Base-by-base conservation (phyloP, 2,329 filamentous ascomycete species). In the Sporothrix dimorphospora region DNA sequence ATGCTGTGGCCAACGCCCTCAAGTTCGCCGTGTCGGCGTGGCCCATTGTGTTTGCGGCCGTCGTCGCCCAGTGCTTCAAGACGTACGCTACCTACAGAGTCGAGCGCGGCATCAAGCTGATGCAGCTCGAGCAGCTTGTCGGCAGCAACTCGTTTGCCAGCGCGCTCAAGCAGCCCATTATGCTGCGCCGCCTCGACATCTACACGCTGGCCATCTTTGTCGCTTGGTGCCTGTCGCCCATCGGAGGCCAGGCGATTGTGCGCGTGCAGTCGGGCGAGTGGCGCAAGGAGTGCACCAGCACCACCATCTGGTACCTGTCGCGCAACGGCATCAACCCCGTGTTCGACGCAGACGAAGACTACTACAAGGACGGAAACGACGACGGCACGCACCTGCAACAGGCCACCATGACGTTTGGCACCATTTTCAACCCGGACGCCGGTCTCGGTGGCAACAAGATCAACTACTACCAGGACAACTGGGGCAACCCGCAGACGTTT, bases 11-110 rank as follows among this genome's bases (percentile, higher is more conserved):
- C 11, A 61, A 73, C n/a, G 57, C 75, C 9, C 70, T 76, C 73
- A 73, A 74, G 21, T 51, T 76, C 16, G 65, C 75, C 45, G 66
- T 74, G 40, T 68, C 69, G 1, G 70, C 72, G 2, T 76, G 75
- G 75, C 75, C 75, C 14, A 75, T 76, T 40, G 75, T 75, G 6
- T 76, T 76, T 30, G 75, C 75, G 9, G 74, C 73, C 34, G 74
- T 76, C 27, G 72, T 74, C 1, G 75, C 74, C 8, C 75, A 76
- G 47, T 71, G 71, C 34, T 74, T 76, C 69, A 76, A 76, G 70
- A 70, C 75, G 0, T 76, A 67, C 59, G 72, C 74, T 1, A 70
- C 73, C 8, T 74, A 66, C 72, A 74, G 71, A 51, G 73, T 74
- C 19, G 75, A 73, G 42, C 70, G 75, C 4, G 71, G 74, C 4